Conservation (phyloP, 768 basidiomycete genomes). For the Obba rivulosa region DNA sequence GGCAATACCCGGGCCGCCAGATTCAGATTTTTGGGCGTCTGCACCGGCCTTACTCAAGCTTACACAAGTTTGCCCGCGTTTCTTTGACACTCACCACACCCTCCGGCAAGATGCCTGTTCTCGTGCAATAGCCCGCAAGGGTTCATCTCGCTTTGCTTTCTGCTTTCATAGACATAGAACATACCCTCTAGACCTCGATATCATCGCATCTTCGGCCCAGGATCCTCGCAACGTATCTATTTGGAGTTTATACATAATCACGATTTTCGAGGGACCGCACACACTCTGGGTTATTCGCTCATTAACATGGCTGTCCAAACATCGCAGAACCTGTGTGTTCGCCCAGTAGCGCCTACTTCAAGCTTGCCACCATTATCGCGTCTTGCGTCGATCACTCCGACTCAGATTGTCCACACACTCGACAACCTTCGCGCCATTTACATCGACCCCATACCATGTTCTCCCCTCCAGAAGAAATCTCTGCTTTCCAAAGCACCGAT, state of each 20-base stretch:
- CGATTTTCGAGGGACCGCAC: conserved; percentile 5
- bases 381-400: conserved; percentile 32
- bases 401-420: conserved; percentile 36
- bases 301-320: not conserved
- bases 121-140: conserved; percentile 49
- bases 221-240: not conserved
- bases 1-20: not conserved
- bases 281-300: not conserved
- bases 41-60: not conserved
- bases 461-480: no score
- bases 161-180: conserved; percentile 20
- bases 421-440: conserved; percentile 46
- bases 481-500: conserved; percentile 7
- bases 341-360: conserved; percentile 36
- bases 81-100: conserved; percentile 2
- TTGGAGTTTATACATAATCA: conserved; percentile 9
- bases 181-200: conserved; percentile 21
- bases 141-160: conserved; percentile 32
- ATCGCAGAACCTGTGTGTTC: conserved; percentile 1
- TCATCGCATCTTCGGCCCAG: not conserved
- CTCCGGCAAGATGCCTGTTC: conserved; percentile 40
- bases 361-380: conserved; percentile 54
- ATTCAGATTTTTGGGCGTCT: no score
- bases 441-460: conserved; percentile 29
- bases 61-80: conserved; percentile 4